A percentile compares a stretch with the other conserved stretches of the same genome.
Conservation (phyloP, 306 rosid species). For the Lathyrus tuberosus region DNA sequence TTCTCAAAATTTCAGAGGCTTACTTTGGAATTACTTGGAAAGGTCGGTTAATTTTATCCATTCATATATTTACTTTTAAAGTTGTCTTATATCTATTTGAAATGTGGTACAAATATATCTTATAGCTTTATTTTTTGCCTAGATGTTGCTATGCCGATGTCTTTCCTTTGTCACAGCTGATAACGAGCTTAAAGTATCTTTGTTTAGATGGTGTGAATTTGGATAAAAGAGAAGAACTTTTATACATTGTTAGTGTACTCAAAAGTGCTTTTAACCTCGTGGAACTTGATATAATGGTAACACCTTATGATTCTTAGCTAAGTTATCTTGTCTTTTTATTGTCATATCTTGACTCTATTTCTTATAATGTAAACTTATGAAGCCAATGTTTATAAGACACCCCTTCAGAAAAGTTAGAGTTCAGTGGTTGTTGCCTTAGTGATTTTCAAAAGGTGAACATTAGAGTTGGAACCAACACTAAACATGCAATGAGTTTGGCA, state of each 20-base stretch:
- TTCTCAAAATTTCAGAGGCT: conserved; percentile 12
- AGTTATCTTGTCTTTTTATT: not conserved
- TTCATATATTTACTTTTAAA: not conserved
- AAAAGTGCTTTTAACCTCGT: conserved; percentile 28
- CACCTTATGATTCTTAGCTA: not conserved
- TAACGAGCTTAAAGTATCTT: not conserved
- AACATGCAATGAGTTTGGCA: not conserved
- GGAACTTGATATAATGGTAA: conserved; percentile 25
- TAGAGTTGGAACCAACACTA: not conserved
- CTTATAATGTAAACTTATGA: not conserved
- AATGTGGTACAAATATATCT: not conserved
- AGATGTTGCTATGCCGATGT: not conserved
- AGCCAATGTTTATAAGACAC: not conserved
- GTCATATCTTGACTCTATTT: not conserved
- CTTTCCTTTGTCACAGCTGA: not conserved
- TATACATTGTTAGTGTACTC: not conserved
- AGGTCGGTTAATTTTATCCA: not conserved
- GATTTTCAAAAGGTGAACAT: conserved; percentile 22
- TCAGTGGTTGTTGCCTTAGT: not conserved
- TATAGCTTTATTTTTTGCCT: not conserved
- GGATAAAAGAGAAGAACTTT: not conserved
- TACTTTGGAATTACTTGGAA: not conserved
- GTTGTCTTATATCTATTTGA: not conserved
- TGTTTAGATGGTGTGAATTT: conserved; percentile 6
- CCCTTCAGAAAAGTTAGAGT: not conserved